Conservation (phyloP, 768 basidiomycete species). For the Pleurotus pulmonarius region DNA sequence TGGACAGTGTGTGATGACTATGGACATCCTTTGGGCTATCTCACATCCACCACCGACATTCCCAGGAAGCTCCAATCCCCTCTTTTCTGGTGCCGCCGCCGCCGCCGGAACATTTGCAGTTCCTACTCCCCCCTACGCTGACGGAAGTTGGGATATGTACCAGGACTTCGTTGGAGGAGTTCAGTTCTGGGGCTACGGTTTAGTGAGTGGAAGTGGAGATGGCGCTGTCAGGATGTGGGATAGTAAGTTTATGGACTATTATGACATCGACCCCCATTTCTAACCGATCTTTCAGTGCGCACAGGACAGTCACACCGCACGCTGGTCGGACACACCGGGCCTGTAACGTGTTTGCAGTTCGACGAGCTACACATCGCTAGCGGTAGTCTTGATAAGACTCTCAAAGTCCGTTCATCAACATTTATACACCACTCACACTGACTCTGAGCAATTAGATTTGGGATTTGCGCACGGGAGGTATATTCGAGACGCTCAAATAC, state of each 20-base stretch:
- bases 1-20: constrained; percentile 97
- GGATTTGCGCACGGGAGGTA: constrained; percentile 90
- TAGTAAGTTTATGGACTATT: constrained; percentile 54
- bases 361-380: constrained; percentile 93
- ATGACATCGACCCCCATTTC: constrained; percentile 5
- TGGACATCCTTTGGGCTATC: constrained; percentile 99
- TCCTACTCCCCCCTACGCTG: constrained; percentile 82
- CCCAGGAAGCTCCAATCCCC: constrained; percentile 36
- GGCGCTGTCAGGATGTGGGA: constrained; percentile 99
- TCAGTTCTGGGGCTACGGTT: constrained; percentile 98
- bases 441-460: constrained; percentile 63
- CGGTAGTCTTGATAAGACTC: constrained; percentile 90
- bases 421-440: neutral
- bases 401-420: constrained; percentile 56
- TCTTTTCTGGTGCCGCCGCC: constrained; percentile 51
- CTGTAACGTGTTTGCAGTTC: constrained; percentile 93
- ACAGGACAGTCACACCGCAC: constrained; percentile 97
- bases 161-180: constrained; percentile 97
- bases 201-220: constrained; percentile 96
- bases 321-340: constrained; percentile 86
- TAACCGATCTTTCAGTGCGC: constrained; percentile 59
- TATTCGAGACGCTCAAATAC: constrained; percentile 85
- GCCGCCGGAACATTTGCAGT: constrained; percentile 69
- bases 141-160: constrained; percentile 93
- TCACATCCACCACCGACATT: constrained; percentile 69